Conservation (phyloP, 2,329 filamentous ascomycete species). For the Thelonectria rubi region DNA sequence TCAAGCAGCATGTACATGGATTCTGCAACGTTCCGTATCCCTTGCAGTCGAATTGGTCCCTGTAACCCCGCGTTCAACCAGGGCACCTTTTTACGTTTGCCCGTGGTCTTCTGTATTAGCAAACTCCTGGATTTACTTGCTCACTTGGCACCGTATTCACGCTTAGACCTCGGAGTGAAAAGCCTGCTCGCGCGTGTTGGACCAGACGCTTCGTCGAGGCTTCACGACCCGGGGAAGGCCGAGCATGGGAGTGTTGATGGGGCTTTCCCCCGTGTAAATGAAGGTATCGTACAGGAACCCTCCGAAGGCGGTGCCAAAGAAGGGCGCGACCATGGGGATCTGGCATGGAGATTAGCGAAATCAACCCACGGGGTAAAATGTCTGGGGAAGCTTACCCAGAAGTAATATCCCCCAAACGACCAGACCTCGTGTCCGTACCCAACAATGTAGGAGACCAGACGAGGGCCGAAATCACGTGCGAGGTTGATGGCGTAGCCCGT, state of each 20-base stretch:
- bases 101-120: constrained; percentile 13
- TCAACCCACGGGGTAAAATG: constrained; percentile 8
- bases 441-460: constrained; percentile 71
- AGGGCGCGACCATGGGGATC: constrained; percentile 78
- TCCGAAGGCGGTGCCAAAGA: constrained; percentile 70
- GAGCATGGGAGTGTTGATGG: constrained; percentile 73
- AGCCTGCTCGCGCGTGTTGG: constrained; percentile 45
- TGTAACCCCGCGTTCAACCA: neutral
- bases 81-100: neutral
- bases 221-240: constrained; percentile 64
- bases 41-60: constrained; percentile 12
- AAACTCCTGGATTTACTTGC: neutral
- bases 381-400: constrained; percentile 64
- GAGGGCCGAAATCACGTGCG: constrained; percentile 75
- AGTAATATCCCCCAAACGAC: constrained; percentile 74
- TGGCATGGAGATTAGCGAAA: constrained; percentile 41
- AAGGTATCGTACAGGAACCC: constrained; percentile 74
- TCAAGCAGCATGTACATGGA: constrained; percentile 6
- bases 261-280: constrained; percentile 75
- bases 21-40: constrained; percentile 12
- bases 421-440: constrained; percentile 76
- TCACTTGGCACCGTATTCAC: accelerated
- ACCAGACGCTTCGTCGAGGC: constrained; percentile 49
- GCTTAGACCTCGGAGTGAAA: constrained; percentile 37
- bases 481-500: constrained; percentile 81